Evolutionary conservation across 1,284 basidiomycete genomes (phyloP).

Genomic region (Heterobasidion parviporum): DNA sequence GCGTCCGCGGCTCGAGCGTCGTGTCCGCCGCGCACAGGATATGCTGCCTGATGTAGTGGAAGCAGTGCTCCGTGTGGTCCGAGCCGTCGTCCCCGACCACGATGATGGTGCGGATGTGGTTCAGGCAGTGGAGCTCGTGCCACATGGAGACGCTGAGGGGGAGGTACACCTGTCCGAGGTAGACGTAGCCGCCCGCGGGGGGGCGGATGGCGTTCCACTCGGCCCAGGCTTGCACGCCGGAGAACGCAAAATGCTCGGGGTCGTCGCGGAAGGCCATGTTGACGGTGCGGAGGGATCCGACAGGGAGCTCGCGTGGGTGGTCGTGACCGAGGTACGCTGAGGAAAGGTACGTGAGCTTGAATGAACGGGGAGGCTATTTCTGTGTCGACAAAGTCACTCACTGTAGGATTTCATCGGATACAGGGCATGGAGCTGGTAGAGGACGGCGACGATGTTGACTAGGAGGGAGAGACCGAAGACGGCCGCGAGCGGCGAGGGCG

Average conservation of each 20-base stretch:
- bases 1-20: not conserved
- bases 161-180: not conserved
- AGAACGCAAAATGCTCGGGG: not conserved
- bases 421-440: not conserved
- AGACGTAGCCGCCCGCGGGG: not conserved
- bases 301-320: not conserved
- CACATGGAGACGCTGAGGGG: conserved; percentile 4
- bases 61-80: not conserved
- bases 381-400: not conserved
- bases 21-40: not conserved
- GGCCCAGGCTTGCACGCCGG: not conserved
- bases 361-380: not conserved
- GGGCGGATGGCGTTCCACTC: not conserved
- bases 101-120: conserved; percentile 1
- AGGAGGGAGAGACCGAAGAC: not conserved
- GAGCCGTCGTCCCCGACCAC: not conserved
- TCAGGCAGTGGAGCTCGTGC: conserved; percentile 9
- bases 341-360: not conserved
- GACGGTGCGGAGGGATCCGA: not conserved
- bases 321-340: not conserved
- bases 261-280: not conserved
- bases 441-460: not conserved
- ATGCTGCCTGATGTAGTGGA: not conserved
- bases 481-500: not conserved
- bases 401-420: not conserved